Percentiles rank a stretch among this genome's conserved stretches.
These are phyloP conservation scores for Plasmodium yoelii DNA, from an alignment of 169 alveolate genomes.

Conservation along the genomic window DNA sequence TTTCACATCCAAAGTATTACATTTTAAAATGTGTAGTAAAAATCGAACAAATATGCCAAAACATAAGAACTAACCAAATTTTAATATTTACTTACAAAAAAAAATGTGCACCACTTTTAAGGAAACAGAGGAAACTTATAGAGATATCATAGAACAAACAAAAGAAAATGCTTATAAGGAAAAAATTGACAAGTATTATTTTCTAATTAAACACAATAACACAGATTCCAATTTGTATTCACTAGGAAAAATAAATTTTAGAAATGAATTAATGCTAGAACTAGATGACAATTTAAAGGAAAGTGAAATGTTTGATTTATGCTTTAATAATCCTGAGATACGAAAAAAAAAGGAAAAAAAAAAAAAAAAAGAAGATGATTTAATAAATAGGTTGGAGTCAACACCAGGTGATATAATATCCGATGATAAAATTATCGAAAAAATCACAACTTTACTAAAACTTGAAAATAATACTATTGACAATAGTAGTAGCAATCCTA, in stretches of 20 bases:
- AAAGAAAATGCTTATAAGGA: conserved; percentile 11
- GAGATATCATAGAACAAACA: conserved; percentile 21
- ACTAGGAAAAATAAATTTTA: conserved; percentile 48
- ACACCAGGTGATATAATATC: conserved; percentile 15
- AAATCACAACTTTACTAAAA: conserved; percentile 36
- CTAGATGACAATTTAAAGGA: conserved; percentile 35
- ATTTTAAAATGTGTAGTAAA: no score
- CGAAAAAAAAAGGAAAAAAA: conserved; percentile 29
- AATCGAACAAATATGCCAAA: no score
- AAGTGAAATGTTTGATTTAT: conserved; percentile 22
- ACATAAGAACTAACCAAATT: no score
- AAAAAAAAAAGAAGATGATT: conserved; percentile 35
- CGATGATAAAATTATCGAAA: conserved; percentile 41
- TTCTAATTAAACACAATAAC: conserved; percentile 37
- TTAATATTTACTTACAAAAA: neutral
- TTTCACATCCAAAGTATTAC: no score
- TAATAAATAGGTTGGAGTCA: conserved; percentile 25
- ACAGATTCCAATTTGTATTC: conserved; percentile 18
- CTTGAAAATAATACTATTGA: neutral
- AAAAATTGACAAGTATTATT: conserved; percentile 40
- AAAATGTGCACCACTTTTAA: conserved; percentile 32
- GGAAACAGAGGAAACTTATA: conserved; percentile 22
- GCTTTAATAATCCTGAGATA: conserved; percentile 51
- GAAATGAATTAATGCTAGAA: conserved; percentile 41
- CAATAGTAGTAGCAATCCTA: no score